Evolutionary conservation across 352 stramenopile species (phyloP), one percentile per base, ranked within the genome.

Genomic region (Phytophthora kernoviae): DNA sequence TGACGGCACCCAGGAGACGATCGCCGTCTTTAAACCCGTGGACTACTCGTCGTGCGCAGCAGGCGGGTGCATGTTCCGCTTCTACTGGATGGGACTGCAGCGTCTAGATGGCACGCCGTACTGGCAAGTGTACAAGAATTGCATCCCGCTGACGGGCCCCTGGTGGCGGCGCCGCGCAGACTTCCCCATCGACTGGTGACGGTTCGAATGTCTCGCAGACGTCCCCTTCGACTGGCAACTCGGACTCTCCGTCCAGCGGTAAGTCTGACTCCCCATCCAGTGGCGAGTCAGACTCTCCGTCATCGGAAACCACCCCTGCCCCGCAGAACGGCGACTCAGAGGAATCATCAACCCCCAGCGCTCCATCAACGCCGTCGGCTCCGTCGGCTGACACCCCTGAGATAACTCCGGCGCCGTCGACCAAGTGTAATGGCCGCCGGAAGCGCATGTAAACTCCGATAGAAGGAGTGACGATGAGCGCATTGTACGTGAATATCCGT

Each of bases 61-160:
- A 1, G 45, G 49, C 4, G 65, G 65, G 0, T 77, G 68, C 47
- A 65, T 74, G 59, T 26, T 74, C 2, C 54, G 64, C 0, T 77
- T 72, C 54, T 74, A 74, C 64, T 74, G 61, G 60, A 37, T 77
- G 5, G 64, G 54, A 0, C 41, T 74, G 15, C 64, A 77, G 39
- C 57, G 53, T 53, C 39, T 69, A 15, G 43, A 72, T n/a, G 40
- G 55, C 24, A 51, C 70, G 56, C 54, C 60, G 17, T 34, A 58
- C 4, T 73, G 68, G 68, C 60, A 77, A 26, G 55, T 55, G 7
- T 77, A 77, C 64, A 77, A 71, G 52, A 69, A 75, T 32, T 75
- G 66, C 42, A 60, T 71, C n/a, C 61, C 66, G 2, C 39, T 75
- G 18, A 58, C 58, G 21, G 66, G 65, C n/a, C 51, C n/a, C 51